These are phyloP conservation scores for Uronychia binucleata DNA, from an alignment of 73 alveolate species.

Conservation along the genomic window DNA sequence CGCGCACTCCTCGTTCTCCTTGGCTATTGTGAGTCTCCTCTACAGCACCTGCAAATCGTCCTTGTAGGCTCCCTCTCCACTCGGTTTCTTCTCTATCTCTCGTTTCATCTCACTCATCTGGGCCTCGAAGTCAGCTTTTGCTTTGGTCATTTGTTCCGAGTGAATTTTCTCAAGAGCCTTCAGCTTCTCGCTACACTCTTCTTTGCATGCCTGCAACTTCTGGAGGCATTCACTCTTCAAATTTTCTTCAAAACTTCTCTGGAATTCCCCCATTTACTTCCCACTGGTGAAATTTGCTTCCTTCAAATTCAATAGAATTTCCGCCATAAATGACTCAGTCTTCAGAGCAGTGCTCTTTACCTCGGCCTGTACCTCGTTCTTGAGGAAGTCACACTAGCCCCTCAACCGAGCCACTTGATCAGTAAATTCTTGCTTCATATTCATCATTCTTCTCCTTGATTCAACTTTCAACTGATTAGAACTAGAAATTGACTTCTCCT, in stretches of 20 bases:
- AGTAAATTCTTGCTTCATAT: too few relatives aligned
- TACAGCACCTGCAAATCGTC: neutral
- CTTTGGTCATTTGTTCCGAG: neutral
- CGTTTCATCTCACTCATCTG: neutral
- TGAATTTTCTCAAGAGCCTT: neutral
- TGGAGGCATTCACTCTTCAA: slow-evolving; percentile 7
- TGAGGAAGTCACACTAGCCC: too few relatives aligned
- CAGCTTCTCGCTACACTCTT: slow-evolving; percentile 15
- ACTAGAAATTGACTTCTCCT: too few relatives aligned
- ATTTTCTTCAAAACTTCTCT: slow-evolving; percentile 8
- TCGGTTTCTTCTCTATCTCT: neutral
- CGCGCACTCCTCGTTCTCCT: neutral
- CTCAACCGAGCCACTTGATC: too few relatives aligned
- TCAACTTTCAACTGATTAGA: too few relatives aligned
- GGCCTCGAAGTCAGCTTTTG: neutral
- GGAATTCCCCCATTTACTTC: too few relatives aligned
- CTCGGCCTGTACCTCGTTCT: too few relatives aligned
- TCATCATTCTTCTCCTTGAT: too few relatives aligned
- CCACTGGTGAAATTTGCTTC: too few relatives aligned
- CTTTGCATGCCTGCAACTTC: slow-evolving; percentile 5
- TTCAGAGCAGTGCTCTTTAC: too few relatives aligned
- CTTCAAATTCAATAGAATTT: too few relatives aligned
- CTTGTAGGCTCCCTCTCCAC: neutral
- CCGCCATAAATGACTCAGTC: too few relatives aligned
- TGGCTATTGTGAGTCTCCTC: neutral